phyloP scores from a whole-genome alignment of 345 rosid genomes.

The Salix exigua region DNA sequence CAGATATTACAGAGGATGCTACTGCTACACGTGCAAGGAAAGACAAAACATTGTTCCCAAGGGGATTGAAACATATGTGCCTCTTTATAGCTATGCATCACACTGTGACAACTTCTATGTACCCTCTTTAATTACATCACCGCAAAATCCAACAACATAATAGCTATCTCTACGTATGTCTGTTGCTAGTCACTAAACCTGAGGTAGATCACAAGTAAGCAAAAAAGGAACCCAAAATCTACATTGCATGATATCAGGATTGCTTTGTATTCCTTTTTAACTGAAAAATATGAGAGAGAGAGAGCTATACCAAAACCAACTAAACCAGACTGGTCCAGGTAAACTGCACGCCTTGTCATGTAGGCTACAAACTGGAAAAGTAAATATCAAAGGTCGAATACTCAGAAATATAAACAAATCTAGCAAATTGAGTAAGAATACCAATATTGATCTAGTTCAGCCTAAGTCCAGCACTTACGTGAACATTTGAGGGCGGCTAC shows the following conservation, averaged over 20 bases:
- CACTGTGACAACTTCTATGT: neutral
- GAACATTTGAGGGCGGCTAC: constrained; percentile 62
- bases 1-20: neutral
- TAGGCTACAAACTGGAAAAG: constrained; percentile 5
- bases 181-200: neutral
- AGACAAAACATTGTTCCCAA: neutral
- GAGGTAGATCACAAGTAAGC: neutral
- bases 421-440: neutral
- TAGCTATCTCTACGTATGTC: too few relatives aligned
- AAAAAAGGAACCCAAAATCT: neutral
- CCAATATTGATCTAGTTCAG: neutral
- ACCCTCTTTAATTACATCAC: neutral
- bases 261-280: neutral
- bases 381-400: neutral
- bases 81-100: neutral
- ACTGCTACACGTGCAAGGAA: neutral
- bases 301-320: neutral
- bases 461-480: constrained; percentile 42
- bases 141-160: neutral
- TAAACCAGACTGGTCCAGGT: neutral
- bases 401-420: neutral
- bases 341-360: neutral
- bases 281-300: neutral
- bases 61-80: neutral
- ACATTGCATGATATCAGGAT: neutral